Evolutionary conservation across 1,284 basidiomycete species (phyloP).

Genomic region (Ganoderma sp.): DNA sequence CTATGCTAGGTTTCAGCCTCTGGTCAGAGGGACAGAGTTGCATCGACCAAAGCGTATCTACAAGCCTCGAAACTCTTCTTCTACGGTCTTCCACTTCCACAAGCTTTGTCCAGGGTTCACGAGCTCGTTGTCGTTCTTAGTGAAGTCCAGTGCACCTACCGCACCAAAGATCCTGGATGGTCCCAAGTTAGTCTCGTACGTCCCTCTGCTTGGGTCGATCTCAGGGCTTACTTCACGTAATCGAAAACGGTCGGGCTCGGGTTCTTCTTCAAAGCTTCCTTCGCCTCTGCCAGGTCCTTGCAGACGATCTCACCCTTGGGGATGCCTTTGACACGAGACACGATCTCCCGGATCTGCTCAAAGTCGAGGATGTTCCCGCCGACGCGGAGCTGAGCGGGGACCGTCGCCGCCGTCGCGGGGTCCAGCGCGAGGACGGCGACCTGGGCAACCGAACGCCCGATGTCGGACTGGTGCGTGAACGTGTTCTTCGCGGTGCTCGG

Average conservation of each 20-base stretch:
- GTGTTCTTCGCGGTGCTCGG: conserved; percentile 23
- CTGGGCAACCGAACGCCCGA: conserved; percentile 34
- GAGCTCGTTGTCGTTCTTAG: conserved; percentile 37
- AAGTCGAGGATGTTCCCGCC: conserved; percentile 26
- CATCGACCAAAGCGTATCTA: not conserved
- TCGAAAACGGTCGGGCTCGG: conserved; percentile 18
- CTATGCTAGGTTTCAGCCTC: not conserved
- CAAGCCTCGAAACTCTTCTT: conserved; percentile 29
- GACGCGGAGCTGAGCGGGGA: conserved; percentile 33
- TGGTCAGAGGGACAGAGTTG: not conserved
- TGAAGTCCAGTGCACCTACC: conserved; percentile 36
- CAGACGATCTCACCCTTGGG: conserved; percentile 14
- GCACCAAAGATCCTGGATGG: conserved; percentile 34
- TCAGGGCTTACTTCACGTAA: conserved; percentile 23
- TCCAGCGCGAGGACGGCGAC: conserved; percentile 34
- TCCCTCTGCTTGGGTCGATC: conserved; percentile 23
- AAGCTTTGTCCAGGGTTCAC: conserved; percentile 37
- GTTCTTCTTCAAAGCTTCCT: conserved; percentile 26
- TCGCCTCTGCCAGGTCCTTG: conserved; percentile 23
- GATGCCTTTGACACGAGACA: not conserved
- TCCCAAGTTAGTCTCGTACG: not conserved
- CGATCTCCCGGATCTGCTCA: conserved; percentile 23
- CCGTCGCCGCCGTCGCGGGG: conserved; percentile 23
- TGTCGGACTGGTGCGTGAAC: conserved; percentile 28
- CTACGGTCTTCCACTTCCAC: conserved; percentile 41